Conservation (phyloP, 345 rosid genomes). For the Lumnitzera racemosa region DNA sequence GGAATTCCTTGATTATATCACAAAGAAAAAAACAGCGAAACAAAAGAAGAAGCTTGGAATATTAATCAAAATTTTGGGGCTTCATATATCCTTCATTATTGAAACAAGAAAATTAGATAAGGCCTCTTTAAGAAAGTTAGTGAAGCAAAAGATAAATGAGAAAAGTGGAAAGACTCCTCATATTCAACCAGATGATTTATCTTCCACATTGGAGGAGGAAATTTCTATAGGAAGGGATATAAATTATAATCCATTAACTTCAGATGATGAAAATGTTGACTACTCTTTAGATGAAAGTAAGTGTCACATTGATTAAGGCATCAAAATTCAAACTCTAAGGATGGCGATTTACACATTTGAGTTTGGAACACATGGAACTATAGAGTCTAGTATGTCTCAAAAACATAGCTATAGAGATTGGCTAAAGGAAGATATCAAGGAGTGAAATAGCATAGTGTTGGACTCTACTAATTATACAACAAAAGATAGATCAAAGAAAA, state of each 20-base stretch:
- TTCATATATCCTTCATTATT: slow-evolving; percentile 9
- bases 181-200: slow-evolving; percentile 39
- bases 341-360: neutral
- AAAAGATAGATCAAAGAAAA: slow-evolving; percentile 15
- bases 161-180: slow-evolving; percentile 31
- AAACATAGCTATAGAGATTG: slow-evolving; percentile 29
- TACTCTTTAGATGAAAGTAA: slow-evolving; percentile 19
- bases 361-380: slow-evolving; percentile 1
- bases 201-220: slow-evolving; percentile 23
- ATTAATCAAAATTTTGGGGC: slow-evolving; percentile 67
- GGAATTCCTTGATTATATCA: slow-evolving; percentile 63
- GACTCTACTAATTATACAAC: slow-evolving; percentile 18
- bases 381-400: slow-evolving; percentile 15
- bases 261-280: slow-evolving; percentile 51
- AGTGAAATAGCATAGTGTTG: slow-evolving; percentile 16
- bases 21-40: slow-evolving; percentile 33
- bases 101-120: slow-evolving; percentile 6
- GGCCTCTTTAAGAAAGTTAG: neutral
- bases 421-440: slow-evolving; percentile 24
- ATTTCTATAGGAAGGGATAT: slow-evolving; percentile 53
- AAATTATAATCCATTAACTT: slow-evolving; percentile 52
- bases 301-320: slow-evolving; percentile 13
- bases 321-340: slow-evolving; percentile 5
- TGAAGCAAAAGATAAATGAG: slow-evolving; percentile 19
- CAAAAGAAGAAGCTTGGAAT: slow-evolving; percentile 69